Conservation (phyloP, 192 early-diverging fungal genomes). For the Coemansia pectinata region DNA sequence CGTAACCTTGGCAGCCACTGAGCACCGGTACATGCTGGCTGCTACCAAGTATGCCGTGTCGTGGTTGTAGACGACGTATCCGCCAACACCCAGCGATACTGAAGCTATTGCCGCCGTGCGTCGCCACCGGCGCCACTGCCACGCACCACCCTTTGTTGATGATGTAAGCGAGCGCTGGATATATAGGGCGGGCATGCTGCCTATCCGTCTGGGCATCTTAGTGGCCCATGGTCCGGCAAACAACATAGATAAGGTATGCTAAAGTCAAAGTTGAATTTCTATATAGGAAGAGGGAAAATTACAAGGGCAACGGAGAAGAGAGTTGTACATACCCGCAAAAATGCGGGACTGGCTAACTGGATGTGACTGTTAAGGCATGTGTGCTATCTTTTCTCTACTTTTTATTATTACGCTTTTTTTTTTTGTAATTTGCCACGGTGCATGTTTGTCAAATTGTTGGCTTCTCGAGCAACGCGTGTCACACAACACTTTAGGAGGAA, state of each 20-base stretch:
- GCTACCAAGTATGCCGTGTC: constrained; percentile 48
- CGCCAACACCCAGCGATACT: constrained; percentile 5
- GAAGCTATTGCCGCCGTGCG: constrained; percentile 9
- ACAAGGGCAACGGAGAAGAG: neutral
- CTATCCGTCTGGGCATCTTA: neutral
- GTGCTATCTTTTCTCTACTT: neutral
- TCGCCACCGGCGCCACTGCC: constrained; percentile 16
- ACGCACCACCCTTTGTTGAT: neutral
- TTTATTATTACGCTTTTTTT: neutral
- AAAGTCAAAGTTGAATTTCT: neutral
- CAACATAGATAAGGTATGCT: neutral
- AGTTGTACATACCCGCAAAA: neutral
- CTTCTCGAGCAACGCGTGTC: neutral
- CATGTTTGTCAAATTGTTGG: neutral
- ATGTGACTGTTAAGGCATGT: neutral
- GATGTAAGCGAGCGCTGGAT: neutral
- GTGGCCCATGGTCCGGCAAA: neutral
- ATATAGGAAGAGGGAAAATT: neutral
- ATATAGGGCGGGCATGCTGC: neutral
- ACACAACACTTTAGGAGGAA: neutral
- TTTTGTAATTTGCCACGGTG: neutral
- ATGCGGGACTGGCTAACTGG: neutral
- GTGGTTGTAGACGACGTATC: constrained; percentile 36
- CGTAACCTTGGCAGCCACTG: constrained; percentile 37
- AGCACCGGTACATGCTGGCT: constrained; percentile 30